Percentiles rank a stretch among this genome's conserved stretches.
These are phyloP conservation scores for Colletotrichum falcatum DNA, from an alignment of 2,329 filamentous ascomycete species.

Conservation along the genomic window DNA sequence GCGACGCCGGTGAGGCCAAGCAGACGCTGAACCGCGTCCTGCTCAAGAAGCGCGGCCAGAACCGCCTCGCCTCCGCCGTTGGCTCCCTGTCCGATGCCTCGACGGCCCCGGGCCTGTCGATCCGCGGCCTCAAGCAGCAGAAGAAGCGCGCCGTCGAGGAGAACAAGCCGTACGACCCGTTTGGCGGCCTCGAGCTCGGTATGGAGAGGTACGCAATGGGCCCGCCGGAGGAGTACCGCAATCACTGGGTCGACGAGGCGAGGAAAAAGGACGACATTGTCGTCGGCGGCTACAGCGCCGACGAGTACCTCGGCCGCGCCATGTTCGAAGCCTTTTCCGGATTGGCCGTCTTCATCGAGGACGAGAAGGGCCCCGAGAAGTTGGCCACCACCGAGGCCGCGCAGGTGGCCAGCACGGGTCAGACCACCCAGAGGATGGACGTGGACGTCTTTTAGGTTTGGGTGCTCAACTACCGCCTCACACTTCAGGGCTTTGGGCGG, in stretches of 20 bases:
- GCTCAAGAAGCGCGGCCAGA: slow-evolving; percentile 79
- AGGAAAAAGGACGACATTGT: slow-evolving; percentile 74
- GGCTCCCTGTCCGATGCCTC: slow-evolving; percentile 50
- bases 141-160: slow-evolving; percentile 60
- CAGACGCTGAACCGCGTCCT: slow-evolving; percentile 70
- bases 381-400: slow-evolving; percentile 51
- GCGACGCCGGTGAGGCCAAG: slow-evolving; percentile 69
- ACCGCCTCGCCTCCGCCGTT: slow-evolving; percentile 49
- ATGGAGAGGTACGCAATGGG: slow-evolving; percentile 76
- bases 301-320: slow-evolving; percentile 84
- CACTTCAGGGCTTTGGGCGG: background rate
- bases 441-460: slow-evolving; percentile 50
- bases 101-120: slow-evolving; percentile 62
- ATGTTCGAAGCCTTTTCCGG: slow-evolving; percentile 93
- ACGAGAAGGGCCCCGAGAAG: slow-evolving; percentile 70
- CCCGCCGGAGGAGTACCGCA: slow-evolving; percentile 74
- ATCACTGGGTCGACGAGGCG: slow-evolving; percentile 77
- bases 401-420: slow-evolving; percentile 50
- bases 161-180: slow-evolving; percentile 88
- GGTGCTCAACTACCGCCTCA: slow-evolving; percentile 15
- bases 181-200: slow-evolving; percentile 78
- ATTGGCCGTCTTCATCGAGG: slow-evolving; percentile 85
- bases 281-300: slow-evolving; percentile 85
- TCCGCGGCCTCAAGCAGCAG: slow-evolving; percentile 83
- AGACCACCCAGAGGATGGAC: slow-evolving; percentile 57